phyloP scores from a whole-genome alignment of 768 basidiomycete genomes.

The Macrolepiota dolichaula region DNA sequence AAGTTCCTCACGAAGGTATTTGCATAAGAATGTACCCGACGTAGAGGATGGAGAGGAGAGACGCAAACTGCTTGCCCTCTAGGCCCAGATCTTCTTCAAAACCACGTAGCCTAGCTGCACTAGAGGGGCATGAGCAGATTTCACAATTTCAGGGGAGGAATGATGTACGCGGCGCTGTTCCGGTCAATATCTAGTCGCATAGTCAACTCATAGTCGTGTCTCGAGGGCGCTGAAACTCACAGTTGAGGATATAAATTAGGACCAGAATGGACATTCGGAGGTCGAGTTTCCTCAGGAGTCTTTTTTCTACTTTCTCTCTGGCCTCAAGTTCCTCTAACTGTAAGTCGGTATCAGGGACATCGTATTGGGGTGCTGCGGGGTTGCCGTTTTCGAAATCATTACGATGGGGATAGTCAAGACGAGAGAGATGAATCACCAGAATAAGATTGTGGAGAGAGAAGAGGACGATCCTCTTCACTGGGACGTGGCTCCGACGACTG shows the following conservation, averaged over 20 bases:
- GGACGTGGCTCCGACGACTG: not conserved
- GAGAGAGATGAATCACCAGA: constrained; percentile 6
- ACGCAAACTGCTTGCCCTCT: constrained; percentile 57
- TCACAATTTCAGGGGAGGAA: not conserved
- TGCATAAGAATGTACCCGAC: constrained; percentile 73
- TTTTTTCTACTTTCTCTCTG: constrained; percentile 26
- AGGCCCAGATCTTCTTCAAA: constrained; percentile 61
- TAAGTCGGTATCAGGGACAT: constrained; percentile 22
- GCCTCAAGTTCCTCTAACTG: constrained; percentile 23
- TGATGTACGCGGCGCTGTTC: constrained; percentile 58
- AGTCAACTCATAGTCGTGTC: not conserved
- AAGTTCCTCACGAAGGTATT: constrained; percentile 51
- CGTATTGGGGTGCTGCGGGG: constrained; percentile 5
- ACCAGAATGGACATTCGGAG: constrained; percentile 45
- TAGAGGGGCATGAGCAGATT: constrained; percentile 17
- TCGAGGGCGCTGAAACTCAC: constrained; percentile 18
- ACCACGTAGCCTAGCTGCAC: constrained; percentile 63
- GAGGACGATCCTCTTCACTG: constrained; percentile 12
- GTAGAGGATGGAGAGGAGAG: constrained; percentile 59
- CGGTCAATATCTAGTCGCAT: constrained; percentile 56
- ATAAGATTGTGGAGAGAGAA: constrained; percentile 1
- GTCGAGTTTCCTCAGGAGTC: constrained; percentile 48
- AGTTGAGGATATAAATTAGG: constrained; percentile 46
- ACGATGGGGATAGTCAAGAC: not conserved
- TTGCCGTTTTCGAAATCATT: not conserved